A percentile compares a stretch with the other conserved stretches of the same genome.
phyloP scores from a whole-genome alignment of 2,329 filamentous ascomycete genomes.

The Grosmannia clavigera region DNA sequence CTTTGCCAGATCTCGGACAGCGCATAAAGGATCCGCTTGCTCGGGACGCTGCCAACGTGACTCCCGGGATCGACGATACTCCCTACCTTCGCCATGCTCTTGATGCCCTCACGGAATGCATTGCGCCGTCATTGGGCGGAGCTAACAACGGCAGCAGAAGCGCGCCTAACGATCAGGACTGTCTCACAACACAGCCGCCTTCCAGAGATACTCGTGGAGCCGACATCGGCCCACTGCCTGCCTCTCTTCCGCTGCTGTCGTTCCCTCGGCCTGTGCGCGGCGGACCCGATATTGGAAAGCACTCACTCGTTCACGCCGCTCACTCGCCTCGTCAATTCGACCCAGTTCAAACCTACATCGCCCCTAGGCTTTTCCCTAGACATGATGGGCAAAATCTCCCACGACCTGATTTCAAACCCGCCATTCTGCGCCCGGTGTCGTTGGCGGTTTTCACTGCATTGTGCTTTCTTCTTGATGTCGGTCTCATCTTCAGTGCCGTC shows the following conservation, averaged over 20 bases:
- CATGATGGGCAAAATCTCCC: slow-evolving; percentile 14
- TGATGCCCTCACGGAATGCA: slow-evolving; percentile 68
- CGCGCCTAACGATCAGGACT: neutral
- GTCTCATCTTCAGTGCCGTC: slow-evolving; percentile 58
- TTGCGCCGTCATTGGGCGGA: neutral
- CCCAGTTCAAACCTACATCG: slow-evolving; percentile 7
- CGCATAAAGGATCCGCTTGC: slow-evolving; percentile 40
- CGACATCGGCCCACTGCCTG: neutral
- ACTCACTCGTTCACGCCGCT: slow-evolving; percentile 5
- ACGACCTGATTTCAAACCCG: slow-evolving; percentile 54
- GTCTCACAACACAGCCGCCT: neutral
- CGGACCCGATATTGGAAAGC: neutral
- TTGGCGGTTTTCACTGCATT: slow-evolving; percentile 48
- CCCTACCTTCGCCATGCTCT: slow-evolving; percentile 86
- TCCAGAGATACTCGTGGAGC: neutral
- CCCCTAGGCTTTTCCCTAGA: slow-evolving; percentile 3
- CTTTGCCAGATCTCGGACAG: slow-evolving; percentile 7
- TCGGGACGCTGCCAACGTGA: slow-evolving; percentile 40
- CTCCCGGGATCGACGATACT: slow-evolving; percentile 70
- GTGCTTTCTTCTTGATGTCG: slow-evolving; percentile 58
- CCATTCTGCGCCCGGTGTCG: slow-evolving; percentile 54
- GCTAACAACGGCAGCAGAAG: slow-evolving; percentile 42
- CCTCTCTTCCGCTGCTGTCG: neutral
- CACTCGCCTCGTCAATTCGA: slow-evolving; percentile 4
- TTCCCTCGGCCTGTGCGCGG: slow-evolving; percentile 12